These are phyloP conservation scores for Pyrenophora graminea DNA, from an alignment of 2,329 filamentous ascomycete species.

Conservation along the genomic window DNA sequence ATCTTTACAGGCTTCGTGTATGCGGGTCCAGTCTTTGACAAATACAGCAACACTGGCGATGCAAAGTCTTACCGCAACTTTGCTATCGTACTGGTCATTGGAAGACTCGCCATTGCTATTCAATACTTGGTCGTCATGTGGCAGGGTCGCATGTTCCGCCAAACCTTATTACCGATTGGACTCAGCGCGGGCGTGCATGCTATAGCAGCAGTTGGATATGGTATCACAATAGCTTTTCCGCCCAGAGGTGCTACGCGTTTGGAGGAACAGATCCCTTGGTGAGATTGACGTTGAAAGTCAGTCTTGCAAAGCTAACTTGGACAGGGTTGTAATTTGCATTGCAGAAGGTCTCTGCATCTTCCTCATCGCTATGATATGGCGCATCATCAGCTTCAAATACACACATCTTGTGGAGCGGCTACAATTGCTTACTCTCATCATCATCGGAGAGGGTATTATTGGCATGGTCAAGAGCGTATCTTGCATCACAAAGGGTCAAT, in stretches of 20 bases:
- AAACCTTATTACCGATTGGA: constrained; percentile 25
- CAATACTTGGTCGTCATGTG: constrained; percentile 31
- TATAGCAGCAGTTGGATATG: constrained; percentile 19
- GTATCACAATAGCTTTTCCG: constrained; percentile 17
- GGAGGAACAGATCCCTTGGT: constrained; percentile 26
- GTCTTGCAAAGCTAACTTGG: constrained; percentile 1
- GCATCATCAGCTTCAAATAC: constrained; percentile 60
- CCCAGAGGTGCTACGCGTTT: constrained; percentile 15
- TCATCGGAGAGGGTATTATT: constrained; percentile 66
- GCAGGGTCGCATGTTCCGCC: constrained; percentile 26
- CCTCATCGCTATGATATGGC: constrained; percentile 45
- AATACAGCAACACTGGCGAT: constrained; percentile 24
- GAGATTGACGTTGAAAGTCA: background rate
- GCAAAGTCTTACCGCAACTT: constrained; percentile 21
- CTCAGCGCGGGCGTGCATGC: constrained; percentile 23
- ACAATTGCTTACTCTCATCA: constrained; percentile 64
- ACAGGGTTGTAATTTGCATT: constrained; percentile 26
- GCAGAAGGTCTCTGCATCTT: constrained; percentile 28
- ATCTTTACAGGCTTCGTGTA: constrained; percentile 69
- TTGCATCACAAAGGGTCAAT: constrained; percentile 28
- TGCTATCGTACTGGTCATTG: constrained; percentile 24
- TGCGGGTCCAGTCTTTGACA: constrained; percentile 52
- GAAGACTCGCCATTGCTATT: constrained; percentile 19
- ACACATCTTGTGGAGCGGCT: constrained; percentile 65
- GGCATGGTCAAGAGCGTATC: constrained; percentile 52